Percentiles rank a stretch among this genome's conserved stretches.
These are phyloP conservation scores for Cudoniella acicularis DNA, from an alignment of 495 filamentous ascomycete genomes.

Conservation along the genomic window DNA sequence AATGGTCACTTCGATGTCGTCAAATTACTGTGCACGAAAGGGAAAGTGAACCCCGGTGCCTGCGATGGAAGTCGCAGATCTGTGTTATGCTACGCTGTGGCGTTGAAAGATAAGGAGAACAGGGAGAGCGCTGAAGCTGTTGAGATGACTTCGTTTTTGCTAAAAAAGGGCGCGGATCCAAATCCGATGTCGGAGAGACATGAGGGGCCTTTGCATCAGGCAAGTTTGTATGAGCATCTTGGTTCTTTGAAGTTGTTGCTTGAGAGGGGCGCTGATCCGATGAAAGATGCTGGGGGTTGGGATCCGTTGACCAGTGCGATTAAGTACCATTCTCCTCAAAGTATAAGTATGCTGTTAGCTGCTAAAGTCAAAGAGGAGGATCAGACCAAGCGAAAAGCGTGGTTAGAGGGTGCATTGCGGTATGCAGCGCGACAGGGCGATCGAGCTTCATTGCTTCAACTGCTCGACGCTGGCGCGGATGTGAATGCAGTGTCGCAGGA, in stretches of 20 bases:
- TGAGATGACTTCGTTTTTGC: constrained; percentile 14
- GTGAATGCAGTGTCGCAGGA: constrained; percentile 25
- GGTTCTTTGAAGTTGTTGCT: constrained; percentile 10
- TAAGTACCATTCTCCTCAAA: constrained; percentile 1
- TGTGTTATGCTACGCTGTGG: constrained; percentile 4
- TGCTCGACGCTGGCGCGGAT: constrained; percentile 29
- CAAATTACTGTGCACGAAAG: constrained; percentile 8
- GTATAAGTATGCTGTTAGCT: constrained; percentile 1
- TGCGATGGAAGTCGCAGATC: neutral
- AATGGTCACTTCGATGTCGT: constrained; percentile 8
- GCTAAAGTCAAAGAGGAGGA: neutral
- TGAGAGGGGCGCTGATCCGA: constrained; percentile 24
- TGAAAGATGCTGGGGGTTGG: neutral
- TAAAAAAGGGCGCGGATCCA: constrained; percentile 14
- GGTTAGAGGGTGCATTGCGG: neutral
- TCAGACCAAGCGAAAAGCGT: neutral
- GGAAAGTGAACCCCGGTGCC: constrained; percentile 5
- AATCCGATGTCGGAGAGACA: neutral
- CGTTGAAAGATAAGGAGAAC: neutral
- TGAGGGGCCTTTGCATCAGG: constrained; percentile 10
- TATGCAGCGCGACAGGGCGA: constrained; percentile 1
- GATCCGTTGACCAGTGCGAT: constrained; percentile 6
- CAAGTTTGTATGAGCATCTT: neutral
- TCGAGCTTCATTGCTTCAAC: constrained; percentile 18
- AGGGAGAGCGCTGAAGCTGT: neutral